A percentile compares a stretch with the other conserved stretches of the same genome.
Evolutionary conservation across 768 basidiomycete species (phyloP).

Genomic region (Trametes cinnabarina): DNA sequence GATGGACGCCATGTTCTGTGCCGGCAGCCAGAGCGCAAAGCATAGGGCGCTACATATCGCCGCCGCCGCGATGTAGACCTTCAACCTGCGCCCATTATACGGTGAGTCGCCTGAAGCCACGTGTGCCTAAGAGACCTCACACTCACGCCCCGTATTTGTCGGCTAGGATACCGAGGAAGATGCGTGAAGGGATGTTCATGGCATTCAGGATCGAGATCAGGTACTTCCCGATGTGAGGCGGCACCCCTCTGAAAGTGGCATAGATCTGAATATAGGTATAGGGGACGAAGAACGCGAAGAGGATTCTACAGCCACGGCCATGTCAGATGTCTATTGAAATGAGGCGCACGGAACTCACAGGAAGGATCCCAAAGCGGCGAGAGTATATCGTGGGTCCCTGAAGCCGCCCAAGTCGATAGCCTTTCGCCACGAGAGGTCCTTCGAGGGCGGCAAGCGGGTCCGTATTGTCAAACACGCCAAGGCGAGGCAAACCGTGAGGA

Average conservation of each 20-base stretch:
- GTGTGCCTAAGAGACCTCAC: neutral
- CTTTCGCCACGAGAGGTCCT: conserved; percentile 21
- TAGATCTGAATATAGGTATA: conserved; percentile 36
- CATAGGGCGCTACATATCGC: conserved; percentile 25
- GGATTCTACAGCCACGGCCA: conserved; percentile 18
- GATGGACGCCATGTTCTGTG: conserved; percentile 24
- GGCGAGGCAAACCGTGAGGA: conserved; percentile 26
- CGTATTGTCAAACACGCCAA: conserved; percentile 29
- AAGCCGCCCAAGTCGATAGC: conserved; percentile 30
- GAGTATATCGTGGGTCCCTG: conserved; percentile 23
- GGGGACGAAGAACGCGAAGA: conserved; percentile 34
- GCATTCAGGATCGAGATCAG: conserved; percentile 35
- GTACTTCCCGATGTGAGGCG: conserved; percentile 25
- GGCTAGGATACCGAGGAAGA: conserved; percentile 31
- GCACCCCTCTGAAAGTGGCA: conserved; percentile 24
- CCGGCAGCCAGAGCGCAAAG: conserved; percentile 31
- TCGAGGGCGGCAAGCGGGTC: conserved; percentile 27
- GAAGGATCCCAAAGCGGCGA: conserved; percentile 22
- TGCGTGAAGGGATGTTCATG: conserved; percentile 28
- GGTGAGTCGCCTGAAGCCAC: neutral
- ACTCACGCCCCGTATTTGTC: conserved; percentile 29
- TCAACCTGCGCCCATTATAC: conserved; percentile 23
- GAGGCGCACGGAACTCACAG: conserved; percentile 17
- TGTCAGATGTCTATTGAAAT: neutral
- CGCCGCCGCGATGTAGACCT: conserved; percentile 28